These are phyloP conservation scores for Moesziomyces antarcticus DNA, from an alignment of 1,284 basidiomycete species.

Conservation along the genomic window DNA sequence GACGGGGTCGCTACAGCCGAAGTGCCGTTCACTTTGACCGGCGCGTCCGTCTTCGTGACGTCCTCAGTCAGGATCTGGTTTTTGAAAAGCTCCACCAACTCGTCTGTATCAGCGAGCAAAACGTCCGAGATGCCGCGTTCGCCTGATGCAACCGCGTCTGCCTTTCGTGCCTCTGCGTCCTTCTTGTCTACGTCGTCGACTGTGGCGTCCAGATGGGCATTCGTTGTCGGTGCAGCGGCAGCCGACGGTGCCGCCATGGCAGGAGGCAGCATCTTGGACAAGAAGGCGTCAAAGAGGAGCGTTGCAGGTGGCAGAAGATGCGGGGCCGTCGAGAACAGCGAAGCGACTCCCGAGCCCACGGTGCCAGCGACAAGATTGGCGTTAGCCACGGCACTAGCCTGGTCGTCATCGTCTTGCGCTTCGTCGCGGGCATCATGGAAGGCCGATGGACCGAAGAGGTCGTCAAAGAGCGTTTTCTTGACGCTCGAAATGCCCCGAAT, in stretches of 20 bases:
- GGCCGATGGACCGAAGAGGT: constrained; percentile 79
- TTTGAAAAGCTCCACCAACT: constrained; percentile 38
- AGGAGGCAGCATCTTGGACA: constrained; percentile 75
- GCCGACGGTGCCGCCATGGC: constrained; percentile 5
- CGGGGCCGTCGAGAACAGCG: constrained; percentile 78
- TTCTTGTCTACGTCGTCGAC: not conserved
- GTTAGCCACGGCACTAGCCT: constrained; percentile 3
- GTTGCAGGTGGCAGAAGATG: constrained; percentile 84
- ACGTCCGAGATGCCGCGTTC: constrained; percentile 28
- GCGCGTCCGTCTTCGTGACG: not conserved
- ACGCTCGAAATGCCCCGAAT: constrained; percentile 76
- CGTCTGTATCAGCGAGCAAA: constrained; percentile 36
- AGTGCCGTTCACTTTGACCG: constrained; percentile 9
- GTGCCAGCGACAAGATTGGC: constrained; percentile 4
- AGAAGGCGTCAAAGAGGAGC: constrained; percentile 78
- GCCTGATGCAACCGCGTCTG: not conserved
- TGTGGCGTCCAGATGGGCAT: not conserved
- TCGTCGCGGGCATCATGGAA: constrained; percentile 65
- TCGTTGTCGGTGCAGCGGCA: not conserved
- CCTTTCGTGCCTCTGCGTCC: not conserved
- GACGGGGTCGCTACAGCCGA: constrained; percentile 13
- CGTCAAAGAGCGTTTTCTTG: constrained; percentile 81
- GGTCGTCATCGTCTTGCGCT: constrained; percentile 21
- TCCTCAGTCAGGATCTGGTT: constrained; percentile 21
- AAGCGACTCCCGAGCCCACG: constrained; percentile 59